A percentile compares a stretch with the other conserved stretches of the same genome.
phyloP scores from a whole-genome alignment of 2,329 filamentous ascomycete genomes.

The Dothiorella sarmentorum region DNA sequence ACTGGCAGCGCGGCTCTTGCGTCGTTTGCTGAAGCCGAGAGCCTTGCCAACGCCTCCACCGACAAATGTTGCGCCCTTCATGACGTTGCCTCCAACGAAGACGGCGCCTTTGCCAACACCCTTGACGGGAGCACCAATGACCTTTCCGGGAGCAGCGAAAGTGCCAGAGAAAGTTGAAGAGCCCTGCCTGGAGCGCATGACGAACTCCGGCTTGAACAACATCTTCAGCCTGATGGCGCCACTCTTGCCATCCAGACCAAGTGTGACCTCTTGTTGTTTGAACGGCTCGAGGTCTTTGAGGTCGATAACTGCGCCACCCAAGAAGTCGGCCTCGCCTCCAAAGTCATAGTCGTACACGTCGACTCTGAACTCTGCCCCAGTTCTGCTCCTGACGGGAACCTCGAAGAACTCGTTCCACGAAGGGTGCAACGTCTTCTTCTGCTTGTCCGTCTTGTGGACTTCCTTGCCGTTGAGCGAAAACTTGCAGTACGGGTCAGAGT shows the following conservation, averaged over 20 bases:
- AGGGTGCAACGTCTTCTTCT: slow-evolving; percentile 95
- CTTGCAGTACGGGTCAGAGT: slow-evolving; percentile 94
- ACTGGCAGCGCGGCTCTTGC: slow-evolving; percentile 56
- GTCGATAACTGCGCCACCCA: slow-evolving; percentile 75
- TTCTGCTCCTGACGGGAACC: slow-evolving; percentile 74
- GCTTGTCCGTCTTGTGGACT: slow-evolving; percentile 89
- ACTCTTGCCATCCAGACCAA: slow-evolving; percentile 83
- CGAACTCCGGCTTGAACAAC: slow-evolving; percentile 89
- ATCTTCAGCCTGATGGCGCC: slow-evolving; percentile 78
- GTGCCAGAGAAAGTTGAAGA: slow-evolving; percentile 91
- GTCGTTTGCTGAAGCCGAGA: slow-evolving; percentile 40
- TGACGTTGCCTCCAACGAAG: slow-evolving; percentile 71
- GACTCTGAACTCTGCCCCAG: slow-evolving; percentile 75
- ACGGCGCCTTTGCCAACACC: slow-evolving; percentile 75
- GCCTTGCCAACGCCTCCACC: slow-evolving; percentile 69
- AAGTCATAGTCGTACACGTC: slow-evolving; percentile 96
- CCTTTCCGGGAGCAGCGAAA: slow-evolving; percentile 80
- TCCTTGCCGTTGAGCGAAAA: slow-evolving; percentile 87
- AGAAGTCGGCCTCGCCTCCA: slow-evolving; percentile 85
- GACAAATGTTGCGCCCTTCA: slow-evolving; percentile 87
- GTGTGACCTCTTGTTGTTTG: slow-evolving; percentile 68
- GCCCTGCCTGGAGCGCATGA: slow-evolving; percentile 80
- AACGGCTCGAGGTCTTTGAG: slow-evolving; percentile 83
- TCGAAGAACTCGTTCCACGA: slow-evolving; percentile 98
- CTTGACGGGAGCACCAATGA: slow-evolving; percentile 94